Evolutionary conservation across 176 grass and related monocot genomes (phyloP).

Genomic region (Puya raimondii): DNA sequence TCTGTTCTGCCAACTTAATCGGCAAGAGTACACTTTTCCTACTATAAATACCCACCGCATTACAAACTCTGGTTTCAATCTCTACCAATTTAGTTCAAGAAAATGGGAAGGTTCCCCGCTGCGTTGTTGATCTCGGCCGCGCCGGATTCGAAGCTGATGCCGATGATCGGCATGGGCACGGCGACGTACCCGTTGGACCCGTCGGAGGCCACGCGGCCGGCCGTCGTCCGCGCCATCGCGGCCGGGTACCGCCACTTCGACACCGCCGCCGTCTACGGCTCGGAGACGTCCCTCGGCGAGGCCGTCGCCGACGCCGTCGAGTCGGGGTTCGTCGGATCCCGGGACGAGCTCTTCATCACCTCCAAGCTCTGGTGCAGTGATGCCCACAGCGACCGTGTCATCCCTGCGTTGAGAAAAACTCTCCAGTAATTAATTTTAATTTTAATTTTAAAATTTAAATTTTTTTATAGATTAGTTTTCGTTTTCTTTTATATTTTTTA

Average conservation of each 20-base stretch:
- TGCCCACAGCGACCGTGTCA: background rate
- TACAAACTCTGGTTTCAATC: too few species aligned
- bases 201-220: background rate
- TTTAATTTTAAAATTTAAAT: background rate
- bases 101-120: background rate
- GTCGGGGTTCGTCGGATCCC: background rate
- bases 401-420: constrained; percentile 19
- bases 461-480: background rate
- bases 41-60: too few species aligned
- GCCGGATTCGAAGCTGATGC: constrained; percentile 7
- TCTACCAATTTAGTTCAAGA: background rate
- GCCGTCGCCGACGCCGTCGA: constrained; percentile 2
- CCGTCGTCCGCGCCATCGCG: constrained; percentile 17
- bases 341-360: constrained; percentile 30
- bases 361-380: constrained; percentile 34
- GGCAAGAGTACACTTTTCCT: too few species aligned
- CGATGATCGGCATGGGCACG: constrained; percentile 28
- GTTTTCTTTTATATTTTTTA: background rate
- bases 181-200: background rate
- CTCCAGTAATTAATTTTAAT: constrained; percentile 9
- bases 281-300: constrained; percentile 18
- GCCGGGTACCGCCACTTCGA: constrained; percentile 33
- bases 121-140: background rate
- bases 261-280: constrained; percentile 16
- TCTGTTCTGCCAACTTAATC: too few species aligned